phyloP scores from a whole-genome alignment of 2,329 filamentous ascomycete genomes.

The Colletotrichum melonis region DNA sequence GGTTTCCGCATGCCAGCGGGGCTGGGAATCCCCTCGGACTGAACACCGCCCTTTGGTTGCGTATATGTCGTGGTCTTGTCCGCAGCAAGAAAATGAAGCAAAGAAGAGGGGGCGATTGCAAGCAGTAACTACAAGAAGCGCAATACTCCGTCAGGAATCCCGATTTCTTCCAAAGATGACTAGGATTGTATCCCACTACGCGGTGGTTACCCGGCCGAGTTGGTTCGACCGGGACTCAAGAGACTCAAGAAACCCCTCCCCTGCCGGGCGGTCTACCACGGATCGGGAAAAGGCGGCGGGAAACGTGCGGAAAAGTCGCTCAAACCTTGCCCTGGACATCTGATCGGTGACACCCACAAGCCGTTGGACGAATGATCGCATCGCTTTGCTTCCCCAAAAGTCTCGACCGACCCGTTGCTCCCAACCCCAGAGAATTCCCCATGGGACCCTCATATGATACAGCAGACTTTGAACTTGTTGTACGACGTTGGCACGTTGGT shows the following conservation, averaged over 20 bases:
- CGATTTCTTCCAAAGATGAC: not conserved
- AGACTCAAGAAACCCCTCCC: not conserved
- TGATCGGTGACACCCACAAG: slow-evolving; percentile 8
- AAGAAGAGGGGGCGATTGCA: slow-evolving; percentile 1
- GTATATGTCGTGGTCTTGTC: not conserved
- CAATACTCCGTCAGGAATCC: not conserved
- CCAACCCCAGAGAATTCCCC: slow-evolving; percentile 23
- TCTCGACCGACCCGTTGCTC: slow-evolving; percentile 31
- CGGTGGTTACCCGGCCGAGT: slow-evolving; percentile 26
- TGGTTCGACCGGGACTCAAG: not conserved
- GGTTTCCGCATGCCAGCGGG: slow-evolving; percentile 35
- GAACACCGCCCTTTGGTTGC: slow-evolving; percentile 12
- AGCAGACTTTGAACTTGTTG: not conserved
- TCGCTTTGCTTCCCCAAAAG: slow-evolving; percentile 27
- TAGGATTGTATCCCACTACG: slow-evolving; percentile 16
- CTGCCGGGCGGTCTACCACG: slow-evolving; percentile 1
- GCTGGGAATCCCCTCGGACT: slow-evolving; percentile 7
- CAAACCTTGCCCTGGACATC: not conserved
- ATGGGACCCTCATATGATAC: slow-evolving; percentile 21
- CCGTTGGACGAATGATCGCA: slow-evolving; percentile 25
- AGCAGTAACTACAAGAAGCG: not conserved
- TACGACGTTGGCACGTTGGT: slow-evolving; percentile 7
- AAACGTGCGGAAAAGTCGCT: slow-evolving; percentile 10
- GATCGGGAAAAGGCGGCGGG: slow-evolving; percentile 29
- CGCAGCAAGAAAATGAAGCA: not conserved